A percentile compares a stretch with the other conserved stretches of the same genome.
Conservation (phyloP, 352 stramenopile species). For the Globisporangium cystogenes region DNA sequence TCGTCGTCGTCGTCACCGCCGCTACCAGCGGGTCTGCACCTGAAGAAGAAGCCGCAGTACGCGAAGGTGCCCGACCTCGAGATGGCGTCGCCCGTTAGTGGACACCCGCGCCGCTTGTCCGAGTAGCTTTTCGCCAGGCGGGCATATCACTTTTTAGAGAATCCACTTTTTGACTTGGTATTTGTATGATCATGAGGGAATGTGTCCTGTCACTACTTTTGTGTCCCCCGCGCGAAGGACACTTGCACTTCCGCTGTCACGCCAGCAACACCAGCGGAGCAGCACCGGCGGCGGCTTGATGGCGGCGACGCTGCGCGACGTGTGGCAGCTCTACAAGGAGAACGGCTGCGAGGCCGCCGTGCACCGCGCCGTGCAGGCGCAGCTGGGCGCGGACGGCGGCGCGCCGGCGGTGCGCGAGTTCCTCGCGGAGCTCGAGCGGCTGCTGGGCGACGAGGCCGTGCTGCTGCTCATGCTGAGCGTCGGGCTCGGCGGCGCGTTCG, state of each 20-base stretch:
- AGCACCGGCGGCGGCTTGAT: background rate
- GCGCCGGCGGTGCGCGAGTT: slow-evolving; percentile 19
- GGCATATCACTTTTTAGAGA: background rate
- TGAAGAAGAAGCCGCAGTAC: slow-evolving; percentile 54
- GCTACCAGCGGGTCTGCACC: slow-evolving; percentile 24
- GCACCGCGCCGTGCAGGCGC: slow-evolving; percentile 22
- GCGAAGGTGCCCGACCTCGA: slow-evolving; percentile 45
- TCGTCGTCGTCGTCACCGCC: slow-evolving; percentile 17
- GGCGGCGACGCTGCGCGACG: slow-evolving; percentile 23
- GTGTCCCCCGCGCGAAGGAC: background rate
- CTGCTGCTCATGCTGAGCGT: slow-evolving; percentile 46
- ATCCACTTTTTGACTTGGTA: background rate
- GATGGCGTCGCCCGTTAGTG: slow-evolving; percentile 23
- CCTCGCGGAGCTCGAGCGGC: slow-evolving; percentile 28
- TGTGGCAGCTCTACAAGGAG: slow-evolving; percentile 48
- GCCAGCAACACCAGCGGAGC: too few relatives aligned
- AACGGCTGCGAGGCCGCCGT: slow-evolving; percentile 28
- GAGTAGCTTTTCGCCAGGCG: background rate
- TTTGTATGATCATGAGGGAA: background rate
- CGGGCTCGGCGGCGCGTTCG: slow-evolving; percentile 30
- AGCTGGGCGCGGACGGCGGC: slow-evolving; percentile 19
- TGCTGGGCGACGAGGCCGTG: slow-evolving; percentile 28
- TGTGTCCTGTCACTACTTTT: background rate
- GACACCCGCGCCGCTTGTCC: slow-evolving; percentile 6
- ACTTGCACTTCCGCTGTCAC: background rate